phyloP scores from a whole-genome alignment of 2,329 filamentous ascomycete genomes.

The Aspergillus carbonarius region DNA sequence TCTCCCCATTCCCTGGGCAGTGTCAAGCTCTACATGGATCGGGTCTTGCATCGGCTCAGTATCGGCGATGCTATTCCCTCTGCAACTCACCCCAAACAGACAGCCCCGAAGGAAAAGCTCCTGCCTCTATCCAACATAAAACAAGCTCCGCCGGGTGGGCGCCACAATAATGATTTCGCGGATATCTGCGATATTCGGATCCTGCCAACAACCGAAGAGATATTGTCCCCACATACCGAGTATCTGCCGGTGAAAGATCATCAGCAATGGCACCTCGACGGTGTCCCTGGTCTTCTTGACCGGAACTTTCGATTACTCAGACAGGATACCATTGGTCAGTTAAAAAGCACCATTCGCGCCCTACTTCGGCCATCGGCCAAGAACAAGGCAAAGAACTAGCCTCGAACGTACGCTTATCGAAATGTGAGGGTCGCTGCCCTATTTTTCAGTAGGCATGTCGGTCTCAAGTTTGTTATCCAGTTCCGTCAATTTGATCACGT shows the following conservation, averaged over 20 bases:
- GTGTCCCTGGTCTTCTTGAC: slow-evolving; percentile 32
- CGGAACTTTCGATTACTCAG: slow-evolving; percentile 39
- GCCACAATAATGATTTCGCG: slow-evolving; percentile 40
- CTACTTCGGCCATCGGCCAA: slow-evolving; percentile 6
- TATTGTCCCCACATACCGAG: slow-evolving; percentile 25
- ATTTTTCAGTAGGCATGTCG: slow-evolving; percentile 17
- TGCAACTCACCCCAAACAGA: neutral
- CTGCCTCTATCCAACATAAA: neutral
- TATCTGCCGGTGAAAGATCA: slow-evolving; percentile 37
- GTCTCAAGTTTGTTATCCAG: slow-evolving; percentile 21
- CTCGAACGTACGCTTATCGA: slow-evolving; percentile 9
- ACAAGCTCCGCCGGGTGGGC: slow-evolving; percentile 24
- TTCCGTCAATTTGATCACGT: slow-evolving; percentile 27
- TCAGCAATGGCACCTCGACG: slow-evolving; percentile 26
- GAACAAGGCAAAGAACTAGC: slow-evolving; percentile 6
- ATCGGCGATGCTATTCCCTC: slow-evolving; percentile 16
- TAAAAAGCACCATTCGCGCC: slow-evolving; percentile 32
- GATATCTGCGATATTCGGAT: slow-evolving; percentile 36
- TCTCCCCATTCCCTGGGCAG: slow-evolving; percentile 10
- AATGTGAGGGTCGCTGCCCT: slow-evolving; percentile 7
- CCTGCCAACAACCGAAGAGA: slow-evolving; percentile 39
- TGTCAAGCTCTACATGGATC: slow-evolving; percentile 17
- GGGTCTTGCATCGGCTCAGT: slow-evolving; percentile 21
- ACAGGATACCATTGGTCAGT: slow-evolving; percentile 35
- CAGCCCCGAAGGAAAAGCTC: slow-evolving; percentile 1